Conservation (phyloP, 2,329 filamentous ascomycete genomes). For the Neopestalotiopsis sp. region DNA sequence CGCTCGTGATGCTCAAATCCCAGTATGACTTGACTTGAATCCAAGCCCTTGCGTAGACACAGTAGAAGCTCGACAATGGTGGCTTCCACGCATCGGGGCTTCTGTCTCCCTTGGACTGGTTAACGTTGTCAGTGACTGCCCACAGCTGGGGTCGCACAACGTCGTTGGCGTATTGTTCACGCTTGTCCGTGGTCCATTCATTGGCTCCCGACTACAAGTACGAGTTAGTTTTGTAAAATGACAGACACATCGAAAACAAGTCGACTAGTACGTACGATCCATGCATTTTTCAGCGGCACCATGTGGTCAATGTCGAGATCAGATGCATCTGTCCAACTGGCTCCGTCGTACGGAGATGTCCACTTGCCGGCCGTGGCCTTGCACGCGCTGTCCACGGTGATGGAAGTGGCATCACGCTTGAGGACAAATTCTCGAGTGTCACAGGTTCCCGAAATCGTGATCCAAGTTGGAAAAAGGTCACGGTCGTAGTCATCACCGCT, state of each 20-base stretch:
- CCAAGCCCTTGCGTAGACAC: conserved; percentile 80
- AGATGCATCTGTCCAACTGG: conserved; percentile 67
- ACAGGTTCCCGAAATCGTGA: conserved; percentile 67
- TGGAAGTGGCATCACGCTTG: conserved; percentile 71
- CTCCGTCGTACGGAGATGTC: conserved; percentile 76
- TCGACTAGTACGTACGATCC: conserved; percentile 59
- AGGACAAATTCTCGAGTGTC: conserved; percentile 76
- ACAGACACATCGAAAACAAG: background rate
- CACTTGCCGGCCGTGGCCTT: conserved; percentile 69
- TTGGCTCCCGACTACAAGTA: conserved; percentile 67
- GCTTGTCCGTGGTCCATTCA: conserved; percentile 70
- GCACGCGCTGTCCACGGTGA: conserved; percentile 65
- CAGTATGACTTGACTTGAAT: conserved; percentile 80
- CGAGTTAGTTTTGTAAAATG: background rate
- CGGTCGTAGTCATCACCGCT: conserved; percentile 66
- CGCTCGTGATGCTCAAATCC: conserved; percentile 68
- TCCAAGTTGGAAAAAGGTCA: conserved; percentile 75
- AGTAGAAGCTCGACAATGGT: conserved; percentile 70
- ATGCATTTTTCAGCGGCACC: conserved; percentile 81
- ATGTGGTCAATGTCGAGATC: conserved; percentile 86
- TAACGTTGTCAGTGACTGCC: conserved; percentile 79
- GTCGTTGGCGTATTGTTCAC: conserved; percentile 78
- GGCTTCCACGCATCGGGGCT: conserved; percentile 81
- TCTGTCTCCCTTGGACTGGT: conserved; percentile 74
- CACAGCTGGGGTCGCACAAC: conserved; percentile 76